These are phyloP conservation scores for Cochlearia excelsa DNA, from an alignment of 345 rosid genomes.

Conservation along the genomic window DNA sequence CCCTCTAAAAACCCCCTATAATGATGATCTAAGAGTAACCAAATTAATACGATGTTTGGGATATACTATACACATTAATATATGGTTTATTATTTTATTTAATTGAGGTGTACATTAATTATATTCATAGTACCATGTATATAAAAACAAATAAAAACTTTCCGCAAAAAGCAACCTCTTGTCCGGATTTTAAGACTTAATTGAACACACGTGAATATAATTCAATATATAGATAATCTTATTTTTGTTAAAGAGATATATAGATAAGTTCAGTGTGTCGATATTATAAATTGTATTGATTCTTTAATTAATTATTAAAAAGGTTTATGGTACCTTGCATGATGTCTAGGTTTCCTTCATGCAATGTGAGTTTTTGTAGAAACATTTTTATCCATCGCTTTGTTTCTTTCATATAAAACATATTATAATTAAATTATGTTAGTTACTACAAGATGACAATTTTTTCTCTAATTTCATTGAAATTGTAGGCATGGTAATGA, in stretches of 20 bases:
- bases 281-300: too few species aligned
- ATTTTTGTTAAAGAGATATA: too few species aligned
- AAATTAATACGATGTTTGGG: conserved; percentile 27
- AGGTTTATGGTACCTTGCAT: neutral
- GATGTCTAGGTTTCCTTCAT: conserved; percentile 23
- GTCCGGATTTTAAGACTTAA: conserved; percentile 32
- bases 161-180: conserved; percentile 28
- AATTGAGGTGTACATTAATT: neutral
- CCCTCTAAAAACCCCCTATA: too few species aligned
- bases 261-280: too few species aligned
- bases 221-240: neutral
- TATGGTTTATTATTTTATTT: neutral
- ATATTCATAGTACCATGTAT: conserved; percentile 25
- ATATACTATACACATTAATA: conserved; percentile 5
- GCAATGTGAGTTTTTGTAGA: neutral
- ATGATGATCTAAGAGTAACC: conserved; percentile 1
- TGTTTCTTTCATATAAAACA: too few species aligned
- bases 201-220: neutral
- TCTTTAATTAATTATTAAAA: too few species aligned
- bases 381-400: too few species aligned
- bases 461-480: too few species aligned
- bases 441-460: too few species aligned
- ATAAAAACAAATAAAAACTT: conserved; percentile 26
- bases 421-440: too few species aligned
- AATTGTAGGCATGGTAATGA: too few species aligned